These are phyloP conservation scores for Hyaloscypha bicolor DNA, from an alignment of 495 filamentous ascomycete species.

Conservation along the genomic window DNA sequence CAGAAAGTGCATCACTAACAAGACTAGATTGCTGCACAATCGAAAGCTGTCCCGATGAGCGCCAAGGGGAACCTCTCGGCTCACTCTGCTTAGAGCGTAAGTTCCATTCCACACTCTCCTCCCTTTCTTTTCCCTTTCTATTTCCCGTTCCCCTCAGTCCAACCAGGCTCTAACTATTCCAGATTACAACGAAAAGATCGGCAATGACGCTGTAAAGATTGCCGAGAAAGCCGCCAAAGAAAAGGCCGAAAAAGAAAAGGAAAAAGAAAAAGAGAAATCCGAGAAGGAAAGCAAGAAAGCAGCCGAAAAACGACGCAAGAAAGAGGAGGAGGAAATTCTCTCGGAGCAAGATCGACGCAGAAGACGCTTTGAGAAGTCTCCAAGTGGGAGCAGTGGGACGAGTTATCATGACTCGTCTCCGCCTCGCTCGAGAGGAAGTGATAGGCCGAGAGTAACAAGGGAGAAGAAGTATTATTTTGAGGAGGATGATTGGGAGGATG, in stretches of 20 bases:
- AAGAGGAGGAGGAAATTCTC: background rate
- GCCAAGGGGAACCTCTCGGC: background rate
- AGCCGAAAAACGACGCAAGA: background rate
- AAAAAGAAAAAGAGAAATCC: background rate
- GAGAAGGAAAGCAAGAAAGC: background rate
- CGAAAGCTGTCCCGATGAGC: slow-evolving; percentile 1
- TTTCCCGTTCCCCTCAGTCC: background rate
- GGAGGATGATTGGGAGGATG: background rate
- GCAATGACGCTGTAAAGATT: background rate
- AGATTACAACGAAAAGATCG: slow-evolving; percentile 4
- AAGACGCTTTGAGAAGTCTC: background rate
- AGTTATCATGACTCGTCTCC: background rate
- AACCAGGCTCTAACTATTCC: background rate
- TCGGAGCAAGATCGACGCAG: background rate
- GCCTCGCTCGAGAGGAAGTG: background rate
- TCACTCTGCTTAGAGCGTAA: background rate
- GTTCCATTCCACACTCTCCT: background rate
- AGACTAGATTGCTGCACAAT: slow-evolving; percentile 5
- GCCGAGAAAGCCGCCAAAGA: background rate
- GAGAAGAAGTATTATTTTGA: slow-evolving; percentile 1
- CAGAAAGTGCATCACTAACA: background rate
- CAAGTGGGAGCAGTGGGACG: background rate
- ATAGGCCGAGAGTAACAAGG: background rate
- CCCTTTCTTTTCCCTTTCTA: too few relatives aligned
- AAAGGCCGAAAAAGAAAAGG: background rate